These are phyloP conservation scores for Nicotiana attenuata DNA, from an alignment of 257 asterid genomes.

Conservation along the genomic window DNA sequence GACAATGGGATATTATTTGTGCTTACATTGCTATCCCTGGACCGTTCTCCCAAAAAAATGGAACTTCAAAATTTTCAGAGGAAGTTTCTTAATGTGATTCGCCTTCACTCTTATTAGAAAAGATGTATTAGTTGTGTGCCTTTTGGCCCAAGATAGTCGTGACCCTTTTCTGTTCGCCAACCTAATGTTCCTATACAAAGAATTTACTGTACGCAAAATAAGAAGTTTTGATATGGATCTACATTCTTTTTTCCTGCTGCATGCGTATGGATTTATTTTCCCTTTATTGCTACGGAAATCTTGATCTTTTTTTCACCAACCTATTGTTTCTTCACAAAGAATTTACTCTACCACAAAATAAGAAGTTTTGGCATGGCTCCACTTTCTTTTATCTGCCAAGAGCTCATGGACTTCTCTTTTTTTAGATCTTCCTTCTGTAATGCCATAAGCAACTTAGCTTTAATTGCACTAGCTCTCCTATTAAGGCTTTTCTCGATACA, in stretches of 20 bases:
- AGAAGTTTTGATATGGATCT: not conserved
- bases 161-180: not conserved
- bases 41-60: not conserved
- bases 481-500: not conserved
- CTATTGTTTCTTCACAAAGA: not conserved
- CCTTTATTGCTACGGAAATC: not conserved
- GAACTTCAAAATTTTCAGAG: not conserved
- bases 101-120: not conserved
- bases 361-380: not conserved
- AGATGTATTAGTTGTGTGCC: not conserved
- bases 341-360: constrained; percentile 7
- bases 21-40: not conserved
- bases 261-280: not conserved
- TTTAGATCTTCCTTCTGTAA: not conserved
- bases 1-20: not conserved
- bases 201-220: not conserved
- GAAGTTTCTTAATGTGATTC: not conserved
- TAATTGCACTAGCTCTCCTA: not conserved
- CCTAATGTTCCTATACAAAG: not conserved
- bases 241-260: not conserved
- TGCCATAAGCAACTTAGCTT: not conserved
- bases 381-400: not conserved
- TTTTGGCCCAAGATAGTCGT: not conserved
- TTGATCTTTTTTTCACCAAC: not conserved
- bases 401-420: not conserved